Evolutionary conservation across 1,139 yeast genomes (phyloP), one percentile per base, ranked within the genome.

Genomic region (Geotrichum histeridarum): DNA sequence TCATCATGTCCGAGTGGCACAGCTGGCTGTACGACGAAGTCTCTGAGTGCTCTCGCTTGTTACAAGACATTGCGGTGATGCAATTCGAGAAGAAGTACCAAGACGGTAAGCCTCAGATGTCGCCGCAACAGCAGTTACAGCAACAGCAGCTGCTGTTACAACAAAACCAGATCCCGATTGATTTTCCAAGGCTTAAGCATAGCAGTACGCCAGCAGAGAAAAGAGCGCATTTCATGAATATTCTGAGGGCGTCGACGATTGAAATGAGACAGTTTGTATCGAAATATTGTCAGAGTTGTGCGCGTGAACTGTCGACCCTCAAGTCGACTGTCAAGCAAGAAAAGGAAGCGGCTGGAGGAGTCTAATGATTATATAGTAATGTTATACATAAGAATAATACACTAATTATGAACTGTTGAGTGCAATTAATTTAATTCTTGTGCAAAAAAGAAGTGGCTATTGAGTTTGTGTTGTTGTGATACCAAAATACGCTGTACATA

Each of bases 11-110:
- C 0, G 91, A 86, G 63, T 93, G 93, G 84, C 76, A 76, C 51
- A 78, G 80, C 58, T 93, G 95, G 84, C 71, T 93, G 9, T 62
- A 79, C n/a, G 75, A 76, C 46, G 98, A 90, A 66, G 63, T 80
- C 12, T 71, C 75, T 1, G 39, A 48, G 3, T 53, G 55, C 35
- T 38, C 50, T 3, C 52, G 48, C 11, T 8, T 53, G 11, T 14
- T 48, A n/a, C 55, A 53, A 15, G 55, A 43, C n/a, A 8, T 48
- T 36, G 47, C 52, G 8, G 31, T 48, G 1, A 12, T 53, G 9
- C 49, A 48, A 1, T 35, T 32, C 12, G 50, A 53, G 8, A 35
- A 37, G 17, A 35, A 37, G 30, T 30, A 46, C 22, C 15, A 22
- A 22, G 27, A 22, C 3, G 27, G 27, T 5, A 22, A 22, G 6